Base-by-base conservation (phyloP, 345 rosid genomes). In the Eucalyptus leucophloia region DNA sequence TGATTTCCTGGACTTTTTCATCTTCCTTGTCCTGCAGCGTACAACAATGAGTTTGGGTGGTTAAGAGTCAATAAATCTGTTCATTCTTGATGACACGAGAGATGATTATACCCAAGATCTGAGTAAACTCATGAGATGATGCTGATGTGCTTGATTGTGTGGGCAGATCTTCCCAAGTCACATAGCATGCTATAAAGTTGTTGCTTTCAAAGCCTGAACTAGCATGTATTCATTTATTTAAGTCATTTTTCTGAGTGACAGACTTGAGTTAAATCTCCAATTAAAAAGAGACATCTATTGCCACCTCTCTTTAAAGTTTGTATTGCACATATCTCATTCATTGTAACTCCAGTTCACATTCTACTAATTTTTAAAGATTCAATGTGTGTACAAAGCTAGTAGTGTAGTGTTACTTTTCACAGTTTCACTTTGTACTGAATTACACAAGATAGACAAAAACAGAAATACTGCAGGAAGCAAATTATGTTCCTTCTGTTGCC, bases 11-110 rank as follows among this genome's bases (percentile, higher is more conserved):
- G 82, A 51, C 49, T 88, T 86, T 85, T 87, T 93, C 94, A 91
- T 94, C 92, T 80, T 89, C 96, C 99, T 96, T 95, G 93, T 93
- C 89, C 89, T 87, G 49, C 85, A 83, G 91, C 88, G 54, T 69
- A 37, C 69, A 87, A 62, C 49, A 87, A 86, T 47, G 34, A 87
- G 60, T 40, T 54, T 60, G 60, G 62, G 85, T 77, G 28, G 47
- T 77, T 40, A 77, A 77, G 85, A 37, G 85, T 77, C 85, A 77
- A 40, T 40, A 77, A 77, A 40, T 77, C 47, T 40, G 47, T 21
- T 40, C 85, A 77, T 40, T 77, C 47, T 40, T 44, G 47, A 77
- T 40, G 30, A 19, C 45, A 37, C 45, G 3, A 32, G 85, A 77
- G 47, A 77, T 23, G 28, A 77, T 40, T 77, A 77, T 21, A 77